Base-by-base conservation (phyloP, 352 stramenopile species). In the Globisporangium takayamanum region DNA sequence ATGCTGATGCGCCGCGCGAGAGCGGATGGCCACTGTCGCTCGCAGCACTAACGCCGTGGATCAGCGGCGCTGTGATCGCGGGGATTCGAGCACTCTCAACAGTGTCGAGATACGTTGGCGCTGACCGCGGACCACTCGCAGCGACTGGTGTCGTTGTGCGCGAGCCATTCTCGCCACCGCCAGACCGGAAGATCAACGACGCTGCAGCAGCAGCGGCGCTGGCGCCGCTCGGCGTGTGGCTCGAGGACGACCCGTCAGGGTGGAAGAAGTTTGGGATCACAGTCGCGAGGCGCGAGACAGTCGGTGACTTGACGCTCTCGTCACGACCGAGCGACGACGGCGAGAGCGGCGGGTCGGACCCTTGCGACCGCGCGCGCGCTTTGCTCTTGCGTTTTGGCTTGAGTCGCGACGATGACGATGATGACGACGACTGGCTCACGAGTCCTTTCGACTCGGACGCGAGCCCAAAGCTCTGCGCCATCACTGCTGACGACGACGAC, bases 181-280 rank as follows among this genome's bases (percentile, higher is more conserved):
- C 46, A 26, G 30, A n/a, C n/a, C 36, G 26, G 26, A 20, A 36
- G 26, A 50, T 42, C 28, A 36, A 28, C 49, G 26, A 44, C 46
- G 48, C 53, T 16, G 37, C 44, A 16, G n/a, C 20, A 4, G 18
- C 30, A 20, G 48, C 53, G 20, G 37, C 44, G 5, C 37, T 39
- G 5, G 18, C 30, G 28, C 47, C 53, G 37, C 45, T 42, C 14
- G 46, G n/a, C 36, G 53, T 37, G 20, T 55, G 36, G 15, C 30
- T 22, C 14, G 33, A 54, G 6, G 46, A n/a, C 2, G 39, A 16
- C 41, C 46, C 54, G 33, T 84, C 74, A 0, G 67, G 66, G 49
- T 79, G 58, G n/a, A 84, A 84, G 15, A 84, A 71, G 15, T 79
- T 84, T 11, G 61, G 61, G 22, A 67, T 63, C 1, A 67, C 61